Conservation (phyloP, 306 rosid species). For the Vigna nakashimae region DNA sequence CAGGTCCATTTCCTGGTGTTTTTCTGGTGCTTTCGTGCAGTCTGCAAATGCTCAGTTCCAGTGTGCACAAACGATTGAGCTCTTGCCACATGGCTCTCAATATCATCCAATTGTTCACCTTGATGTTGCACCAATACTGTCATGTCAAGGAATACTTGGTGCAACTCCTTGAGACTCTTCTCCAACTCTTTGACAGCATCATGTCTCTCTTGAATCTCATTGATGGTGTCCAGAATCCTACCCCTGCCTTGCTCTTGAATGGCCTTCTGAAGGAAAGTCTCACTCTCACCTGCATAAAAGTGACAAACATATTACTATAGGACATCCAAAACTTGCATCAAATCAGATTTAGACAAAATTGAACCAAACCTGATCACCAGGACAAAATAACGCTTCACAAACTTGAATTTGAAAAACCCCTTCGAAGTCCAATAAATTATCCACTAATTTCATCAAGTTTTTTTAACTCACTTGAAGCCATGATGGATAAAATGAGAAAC, state of each 20-base stretch:
- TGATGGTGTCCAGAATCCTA: constrained; percentile 83
- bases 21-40: constrained; percentile 78
- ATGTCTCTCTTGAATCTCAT: constrained; percentile 96
- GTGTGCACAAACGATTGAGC: constrained; percentile 76
- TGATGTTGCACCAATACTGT: constrained; percentile 89
- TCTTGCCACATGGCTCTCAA: constrained; percentile 80
- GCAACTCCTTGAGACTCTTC: constrained; percentile 85
- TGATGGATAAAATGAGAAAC: neutral
- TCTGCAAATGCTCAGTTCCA: constrained; percentile 65
- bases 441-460: neutral
- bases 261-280: constrained; percentile 94
- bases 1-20: constrained; percentile 92
- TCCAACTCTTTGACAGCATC: constrained; percentile 93
- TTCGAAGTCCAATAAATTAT: neutral
- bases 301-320: constrained; percentile 24
- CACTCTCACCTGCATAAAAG: constrained; percentile 81
- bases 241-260: constrained; percentile 96
- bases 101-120: constrained; percentile 91
- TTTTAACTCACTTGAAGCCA: neutral
- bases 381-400: constrained; percentile 1
- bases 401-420: constrained; percentile 1
- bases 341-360: neutral
- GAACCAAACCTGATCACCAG: neutral
- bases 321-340: neutral
- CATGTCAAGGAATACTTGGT: constrained; percentile 98